Percentiles rank a stretch among this genome's conserved stretches.
These are phyloP conservation scores for Tricholoma furcatifolium DNA, from an alignment of 768 basidiomycete species.

Conservation along the genomic window DNA sequence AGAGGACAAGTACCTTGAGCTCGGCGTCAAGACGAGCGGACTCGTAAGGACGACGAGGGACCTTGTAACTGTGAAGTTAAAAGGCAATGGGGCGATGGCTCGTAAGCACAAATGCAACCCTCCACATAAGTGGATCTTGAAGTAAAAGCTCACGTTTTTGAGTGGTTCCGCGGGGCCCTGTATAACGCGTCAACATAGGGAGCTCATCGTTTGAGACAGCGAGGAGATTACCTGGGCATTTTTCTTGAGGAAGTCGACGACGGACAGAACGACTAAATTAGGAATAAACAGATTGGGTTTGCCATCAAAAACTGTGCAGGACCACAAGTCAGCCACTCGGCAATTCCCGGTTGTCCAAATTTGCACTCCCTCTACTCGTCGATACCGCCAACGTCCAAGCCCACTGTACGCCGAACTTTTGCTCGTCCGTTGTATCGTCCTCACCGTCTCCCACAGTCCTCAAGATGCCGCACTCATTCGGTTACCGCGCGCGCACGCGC, in stretches of 20 bases:
- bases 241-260: slow-evolving; percentile 57
- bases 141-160: slow-evolving; percentile 83
- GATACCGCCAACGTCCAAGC: slow-evolving; percentile 49
- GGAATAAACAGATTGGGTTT: slow-evolving; percentile 36
- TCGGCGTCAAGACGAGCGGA: slow-evolving; percentile 99
- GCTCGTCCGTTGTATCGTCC: slow-evolving; percentile 16
- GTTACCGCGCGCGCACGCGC: slow-evolving; percentile 99
- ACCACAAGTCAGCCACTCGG: slow-evolving; percentile 60
- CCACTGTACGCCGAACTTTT: slow-evolving; percentile 42
- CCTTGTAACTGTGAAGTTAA: slow-evolving; percentile 84
- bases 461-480: slow-evolving; percentile 99
- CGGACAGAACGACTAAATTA: slow-evolving; percentile 26
- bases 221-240: slow-evolving; percentile 78
- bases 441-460: slow-evolving; percentile 43
- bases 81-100: slow-evolving; percentile 63
- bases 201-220: slow-evolving; percentile 10
- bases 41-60: slow-evolving; percentile 96
- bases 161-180: slow-evolving; percentile 91
- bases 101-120: slow-evolving; percentile 65
- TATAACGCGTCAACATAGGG: slow-evolving; percentile 27
- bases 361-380: slow-evolving; percentile 22
- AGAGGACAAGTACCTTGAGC: slow-evolving; percentile 74
- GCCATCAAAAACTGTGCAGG: slow-evolving; percentile 63
- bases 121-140: slow-evolving; percentile 73
- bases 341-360: slow-evolving; percentile 41